These are phyloP conservation scores for Globisporangium middletonii DNA, from an alignment of 352 stramenopile species.

Conservation along the genomic window DNA sequence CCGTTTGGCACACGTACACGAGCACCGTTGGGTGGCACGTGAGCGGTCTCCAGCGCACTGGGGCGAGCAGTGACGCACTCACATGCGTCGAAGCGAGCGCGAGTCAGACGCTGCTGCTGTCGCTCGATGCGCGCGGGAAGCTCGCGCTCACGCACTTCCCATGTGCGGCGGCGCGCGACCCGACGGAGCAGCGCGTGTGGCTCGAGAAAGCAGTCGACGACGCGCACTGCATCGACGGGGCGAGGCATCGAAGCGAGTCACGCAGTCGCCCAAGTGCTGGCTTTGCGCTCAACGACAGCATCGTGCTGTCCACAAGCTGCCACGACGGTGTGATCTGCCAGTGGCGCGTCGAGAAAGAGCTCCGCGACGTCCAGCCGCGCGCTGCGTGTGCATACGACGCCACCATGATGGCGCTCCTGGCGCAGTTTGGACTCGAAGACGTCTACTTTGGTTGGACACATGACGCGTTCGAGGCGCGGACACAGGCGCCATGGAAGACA, in stretches of 20 bases:
- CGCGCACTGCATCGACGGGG: constrained; percentile 14
- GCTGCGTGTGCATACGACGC: constrained; percentile 18
- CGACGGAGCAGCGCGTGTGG: constrained; percentile 9
- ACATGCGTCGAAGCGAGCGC: constrained; percentile 9
- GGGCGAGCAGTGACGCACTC: not conserved
- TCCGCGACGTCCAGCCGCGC: constrained; percentile 36
- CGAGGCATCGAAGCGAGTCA: not conserved
- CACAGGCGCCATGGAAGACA: not conserved
- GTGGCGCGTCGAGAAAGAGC: constrained; percentile 53
- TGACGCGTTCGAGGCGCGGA: not conserved
- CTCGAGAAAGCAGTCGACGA: constrained; percentile 13
- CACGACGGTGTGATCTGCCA: constrained; percentile 54
- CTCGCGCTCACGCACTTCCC: constrained; percentile 18
- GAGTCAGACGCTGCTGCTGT: constrained; percentile 10
- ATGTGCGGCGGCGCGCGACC: constrained; percentile 1
- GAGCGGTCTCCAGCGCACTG: constrained; percentile 6
- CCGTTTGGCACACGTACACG: constrained; percentile 49
- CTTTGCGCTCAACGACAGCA: constrained; percentile 59
- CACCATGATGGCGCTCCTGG: constrained; percentile 16
- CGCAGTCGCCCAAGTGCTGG: constrained; percentile 9
- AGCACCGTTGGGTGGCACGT: constrained; percentile 44
- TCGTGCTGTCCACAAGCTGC: constrained; percentile 44
- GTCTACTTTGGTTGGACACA: constrained; percentile 30
- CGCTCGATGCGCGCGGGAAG: constrained; percentile 6
- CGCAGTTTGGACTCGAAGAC: constrained; percentile 26